Evolutionary conservation across 2,329 filamentous ascomycete genomes (phyloP), one percentile per base, ranked within the genome.

Genomic region (Pyricularia sp.): DNA sequence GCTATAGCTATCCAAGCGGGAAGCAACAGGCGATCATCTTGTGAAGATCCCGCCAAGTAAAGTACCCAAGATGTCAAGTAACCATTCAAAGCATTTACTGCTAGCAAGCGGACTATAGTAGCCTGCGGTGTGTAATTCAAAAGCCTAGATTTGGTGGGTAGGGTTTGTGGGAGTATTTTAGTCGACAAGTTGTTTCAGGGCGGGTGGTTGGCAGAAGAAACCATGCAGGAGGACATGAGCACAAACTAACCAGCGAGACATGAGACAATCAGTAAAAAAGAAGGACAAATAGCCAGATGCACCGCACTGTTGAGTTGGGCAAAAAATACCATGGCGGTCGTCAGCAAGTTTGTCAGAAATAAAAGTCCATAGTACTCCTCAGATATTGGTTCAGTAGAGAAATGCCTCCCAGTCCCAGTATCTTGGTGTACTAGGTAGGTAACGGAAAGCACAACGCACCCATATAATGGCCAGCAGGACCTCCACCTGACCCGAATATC

Each of bases 201-300:
- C n/a, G n/a, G 63, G 12, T 3, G 33, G 3, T 26, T 28, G 14
- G n/a, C 36, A 66, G 11, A 25, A 68, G 36, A 25, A 64, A 36
- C 31, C 12, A 36, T 36, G 33, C 33, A 20, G 25, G 23, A n/a
- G 64, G 36, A 33, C 42, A 59, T 58, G 36, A 23, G 63, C 25
- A 66, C 17, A 25, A 36, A 66, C 83, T 64, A 76, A 92, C 90
- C 91, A 94, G 79, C 92, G 84, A 71, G 90, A 93, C 91, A 94
- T 93, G 74, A 94, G 85, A 78, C 91, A 92, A 79, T 94, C 91
- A 69, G 90, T 92, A 77, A 94, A 94, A 81, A 92, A 92, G 78
- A 92, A 94, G 67, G 90, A 91, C 70, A 93, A 84, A 78, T 93
- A 92, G 68, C 89, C 91, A 25, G 90, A 92, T 70, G 90, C 89